These are phyloP conservation scores for Microsporum canis DNA, from an alignment of 2,329 filamentous ascomycete genomes.

Conservation along the genomic window DNA sequence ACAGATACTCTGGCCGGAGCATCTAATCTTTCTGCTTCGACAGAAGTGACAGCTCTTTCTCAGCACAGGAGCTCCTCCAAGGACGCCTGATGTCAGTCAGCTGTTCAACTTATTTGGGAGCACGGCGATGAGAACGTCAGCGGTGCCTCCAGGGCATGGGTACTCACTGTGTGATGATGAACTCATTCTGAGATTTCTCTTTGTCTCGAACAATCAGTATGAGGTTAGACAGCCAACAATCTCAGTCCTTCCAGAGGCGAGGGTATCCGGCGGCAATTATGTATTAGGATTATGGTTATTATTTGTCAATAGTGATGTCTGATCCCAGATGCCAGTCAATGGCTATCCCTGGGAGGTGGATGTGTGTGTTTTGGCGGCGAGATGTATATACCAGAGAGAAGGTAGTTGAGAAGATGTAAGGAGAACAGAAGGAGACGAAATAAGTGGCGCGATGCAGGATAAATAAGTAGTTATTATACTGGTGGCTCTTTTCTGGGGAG, in stretches of 20 bases:
- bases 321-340: background rate
- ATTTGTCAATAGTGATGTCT: background rate
- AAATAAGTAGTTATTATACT: background rate
- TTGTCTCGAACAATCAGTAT: background rate
- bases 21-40: constrained; percentile 9
- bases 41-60: constrained; percentile 10
- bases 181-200: constrained; percentile 1
- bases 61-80: constrained; percentile 4
- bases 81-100: background rate
- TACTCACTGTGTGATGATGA: constrained; percentile 5
- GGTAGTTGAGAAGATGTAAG: background rate
- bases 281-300: constrained; percentile 2
- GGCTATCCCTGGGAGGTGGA: background rate
- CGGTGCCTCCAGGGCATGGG: background rate
- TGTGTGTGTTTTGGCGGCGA: background rate
- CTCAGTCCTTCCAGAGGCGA: background rate
- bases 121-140: background rate
- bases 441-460: background rate
- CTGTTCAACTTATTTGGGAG: background rate
- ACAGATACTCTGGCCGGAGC: constrained; percentile 9
- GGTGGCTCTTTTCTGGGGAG: background rate
- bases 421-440: background rate
- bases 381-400: background rate
- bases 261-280: background rate
- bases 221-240: background rate